phyloP scores from a whole-genome alignment of 768 basidiomycete genomes.

The Dendrothele bispora region DNA sequence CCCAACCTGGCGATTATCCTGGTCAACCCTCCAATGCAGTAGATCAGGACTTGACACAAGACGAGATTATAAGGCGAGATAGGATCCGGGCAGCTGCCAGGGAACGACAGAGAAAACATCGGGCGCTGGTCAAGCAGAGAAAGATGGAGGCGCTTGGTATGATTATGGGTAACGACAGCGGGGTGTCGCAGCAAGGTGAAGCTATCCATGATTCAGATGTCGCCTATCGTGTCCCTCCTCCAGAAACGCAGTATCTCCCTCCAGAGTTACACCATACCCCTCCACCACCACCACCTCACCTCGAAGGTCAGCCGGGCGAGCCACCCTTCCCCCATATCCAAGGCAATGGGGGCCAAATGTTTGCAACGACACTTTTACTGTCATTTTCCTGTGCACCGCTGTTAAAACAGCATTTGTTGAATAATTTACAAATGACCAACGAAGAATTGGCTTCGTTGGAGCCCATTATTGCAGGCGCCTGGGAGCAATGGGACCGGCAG shows the following conservation, averaged over 20 bases:
- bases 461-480: constrained; percentile 79
- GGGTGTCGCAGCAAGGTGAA: constrained; percentile 63
- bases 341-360: constrained; percentile 67
- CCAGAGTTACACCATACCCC: constrained; percentile 40
- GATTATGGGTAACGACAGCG: constrained; percentile 76
- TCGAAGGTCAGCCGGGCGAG: constrained; percentile 37
- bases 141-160: constrained; percentile 83
- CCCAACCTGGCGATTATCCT: not conserved
- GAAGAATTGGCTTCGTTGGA: constrained; percentile 80
- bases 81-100: constrained; percentile 74
- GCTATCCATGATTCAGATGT: constrained; percentile 47
- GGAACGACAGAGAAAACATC: constrained; percentile 82
- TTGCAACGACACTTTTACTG: constrained; percentile 75
- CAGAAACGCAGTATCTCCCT: constrained; percentile 39
- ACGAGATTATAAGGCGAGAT: constrained; percentile 68
- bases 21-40: constrained; percentile 12
- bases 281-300: constrained; percentile 29
- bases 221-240: not conserved
- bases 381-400: constrained; percentile 75
- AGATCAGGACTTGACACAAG: constrained; percentile 46
- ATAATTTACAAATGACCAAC: constrained; percentile 71
- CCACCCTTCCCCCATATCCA: constrained; percentile 63
- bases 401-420: constrained; percentile 73
- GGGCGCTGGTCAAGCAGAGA: constrained; percentile 72
- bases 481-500: constrained; percentile 85